Evolutionary conservation across 331 rosid genomes (phyloP).

Genomic region (Saraca asoca): DNA sequence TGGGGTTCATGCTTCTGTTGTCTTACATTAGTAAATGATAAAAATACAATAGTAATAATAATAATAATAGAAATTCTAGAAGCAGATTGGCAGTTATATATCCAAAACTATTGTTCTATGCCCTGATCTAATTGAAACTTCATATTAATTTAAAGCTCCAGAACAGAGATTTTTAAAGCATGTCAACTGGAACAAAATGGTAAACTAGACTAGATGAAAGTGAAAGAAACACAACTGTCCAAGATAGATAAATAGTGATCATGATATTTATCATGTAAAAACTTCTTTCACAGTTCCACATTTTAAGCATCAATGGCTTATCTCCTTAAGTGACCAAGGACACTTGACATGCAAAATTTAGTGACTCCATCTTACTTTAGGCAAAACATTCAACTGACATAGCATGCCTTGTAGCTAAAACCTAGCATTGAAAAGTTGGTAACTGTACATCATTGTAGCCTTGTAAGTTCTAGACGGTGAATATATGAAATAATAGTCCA

Average conservation of each 20-base stretch:
- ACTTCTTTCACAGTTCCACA: slow-evolving; percentile 1
- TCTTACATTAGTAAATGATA: slow-evolving; percentile 14
- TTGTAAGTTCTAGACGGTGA: too few relatives aligned
- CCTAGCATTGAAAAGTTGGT: neutral
- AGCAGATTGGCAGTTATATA: slow-evolving; percentile 12
- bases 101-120: neutral
- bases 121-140: too few relatives aligned
- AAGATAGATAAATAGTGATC: neutral
- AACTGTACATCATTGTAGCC: too few relatives aligned
- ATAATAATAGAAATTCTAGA: neutral
- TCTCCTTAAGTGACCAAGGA: too few relatives aligned
- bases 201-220: slow-evolving; percentile 1
- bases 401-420: neutral
- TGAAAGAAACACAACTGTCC: slow-evolving; percentile 9
- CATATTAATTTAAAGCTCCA: slow-evolving; percentile 16
- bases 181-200: neutral
- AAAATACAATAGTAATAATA: neutral
- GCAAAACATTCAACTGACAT: slow-evolving; percentile 2
- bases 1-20: slow-evolving; percentile 30
- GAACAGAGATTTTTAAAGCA: slow-evolving; percentile 7
- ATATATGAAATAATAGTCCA: slow-evolving; percentile 2
- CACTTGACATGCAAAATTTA: neutral
- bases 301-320: neutral
- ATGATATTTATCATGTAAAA: slow-evolving; percentile 1
- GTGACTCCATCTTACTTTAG: slow-evolving; percentile 18